A percentile compares a stretch with the other conserved stretches of the same genome.
phyloP scores from a whole-genome alignment of 2,329 filamentous ascomycete species.

The Colletotrichum lupini region DNA sequence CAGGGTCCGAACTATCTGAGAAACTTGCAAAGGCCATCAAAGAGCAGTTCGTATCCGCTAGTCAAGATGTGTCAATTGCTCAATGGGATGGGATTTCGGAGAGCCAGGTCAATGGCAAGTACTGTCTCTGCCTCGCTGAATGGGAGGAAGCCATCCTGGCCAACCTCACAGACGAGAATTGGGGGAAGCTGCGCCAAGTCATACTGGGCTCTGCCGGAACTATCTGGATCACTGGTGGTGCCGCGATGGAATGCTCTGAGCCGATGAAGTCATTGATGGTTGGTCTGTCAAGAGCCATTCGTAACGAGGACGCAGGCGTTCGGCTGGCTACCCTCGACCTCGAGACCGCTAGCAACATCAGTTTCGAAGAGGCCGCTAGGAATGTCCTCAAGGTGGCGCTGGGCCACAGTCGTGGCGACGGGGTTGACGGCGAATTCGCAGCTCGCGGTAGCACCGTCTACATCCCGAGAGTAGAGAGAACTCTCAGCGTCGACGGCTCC shows the following conservation, averaged over 20 bases:
- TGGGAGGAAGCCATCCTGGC: conserved; percentile 20
- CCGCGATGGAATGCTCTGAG: conserved; percentile 28
- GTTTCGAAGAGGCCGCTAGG: conserved; percentile 2
- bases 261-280: conserved; percentile 28
- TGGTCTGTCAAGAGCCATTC: conserved; percentile 34
- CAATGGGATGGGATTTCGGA: conserved; percentile 10
- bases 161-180: conserved; percentile 12
- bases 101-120: conserved; percentile 8
- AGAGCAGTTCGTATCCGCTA: background rate
- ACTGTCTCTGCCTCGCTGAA: conserved; percentile 19
- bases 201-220: conserved; percentile 22
- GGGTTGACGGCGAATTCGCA: conserved; percentile 19
- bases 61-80: background rate
- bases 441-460: conserved; percentile 19
- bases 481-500: conserved; percentile 1
- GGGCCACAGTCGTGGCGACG: background rate
- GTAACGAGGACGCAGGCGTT: conserved; percentile 35
- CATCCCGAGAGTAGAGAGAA: conserved; percentile 23
- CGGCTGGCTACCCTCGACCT: conserved; percentile 29
- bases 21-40: conserved; percentile 5
- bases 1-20: conserved; percentile 1
- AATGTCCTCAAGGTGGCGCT: conserved; percentile 11
- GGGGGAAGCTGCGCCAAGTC: conserved; percentile 20
- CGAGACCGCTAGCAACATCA: conserved; percentile 5
- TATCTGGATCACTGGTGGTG: conserved; percentile 32